These are phyloP conservation scores for Cerrena zonata DNA, from an alignment of 1,284 basidiomycete species.

Conservation along the genomic window DNA sequence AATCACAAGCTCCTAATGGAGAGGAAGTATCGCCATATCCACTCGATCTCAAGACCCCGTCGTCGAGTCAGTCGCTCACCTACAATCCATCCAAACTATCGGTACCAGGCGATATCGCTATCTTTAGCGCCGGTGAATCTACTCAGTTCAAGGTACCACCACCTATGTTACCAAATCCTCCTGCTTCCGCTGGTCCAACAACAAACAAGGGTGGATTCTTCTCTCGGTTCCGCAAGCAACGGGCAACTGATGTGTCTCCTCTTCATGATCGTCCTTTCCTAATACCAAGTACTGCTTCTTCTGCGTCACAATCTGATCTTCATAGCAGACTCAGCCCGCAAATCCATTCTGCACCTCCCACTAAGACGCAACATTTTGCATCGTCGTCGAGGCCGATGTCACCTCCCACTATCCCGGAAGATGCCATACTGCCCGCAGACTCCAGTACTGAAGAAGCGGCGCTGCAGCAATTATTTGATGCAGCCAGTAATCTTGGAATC, in stretches of 20 bases:
- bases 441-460: slow-evolving; percentile 35
- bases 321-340: slow-evolving; percentile 12
- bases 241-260: slow-evolving; percentile 33
- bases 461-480: slow-evolving; percentile 67
- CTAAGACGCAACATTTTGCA: slow-evolving; percentile 11
- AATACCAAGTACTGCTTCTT: slow-evolving; percentile 9
- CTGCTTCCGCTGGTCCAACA: slow-evolving; percentile 65
- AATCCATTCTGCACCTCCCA: slow-evolving; percentile 22
- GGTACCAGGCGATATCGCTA: slow-evolving; percentile 25
- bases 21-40: slow-evolving; percentile 50
- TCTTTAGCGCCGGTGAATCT: slow-evolving; percentile 45
- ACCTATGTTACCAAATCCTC: slow-evolving; percentile 41
- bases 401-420: slow-evolving; percentile 11
- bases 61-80: slow-evolving; percentile 19
- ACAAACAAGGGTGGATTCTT: slow-evolving; percentile 48
- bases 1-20: slow-evolving; percentile 40
- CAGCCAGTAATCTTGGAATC: slow-evolving; percentile 66
- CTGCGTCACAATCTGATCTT: slow-evolving; percentile 6
- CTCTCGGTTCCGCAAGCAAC: slow-evolving; percentile 68
- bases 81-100: slow-evolving; percentile 18
- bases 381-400: slow-evolving; percentile 15
- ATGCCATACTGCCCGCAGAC: slow-evolving; percentile 9
- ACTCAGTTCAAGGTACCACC: slow-evolving; percentile 46
- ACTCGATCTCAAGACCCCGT: slow-evolving; percentile 30
- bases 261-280: slow-evolving; percentile 11